phyloP scores from a whole-genome alignment of 2,329 filamentous ascomycete genomes.

The Coniochaeta sp. region DNA sequence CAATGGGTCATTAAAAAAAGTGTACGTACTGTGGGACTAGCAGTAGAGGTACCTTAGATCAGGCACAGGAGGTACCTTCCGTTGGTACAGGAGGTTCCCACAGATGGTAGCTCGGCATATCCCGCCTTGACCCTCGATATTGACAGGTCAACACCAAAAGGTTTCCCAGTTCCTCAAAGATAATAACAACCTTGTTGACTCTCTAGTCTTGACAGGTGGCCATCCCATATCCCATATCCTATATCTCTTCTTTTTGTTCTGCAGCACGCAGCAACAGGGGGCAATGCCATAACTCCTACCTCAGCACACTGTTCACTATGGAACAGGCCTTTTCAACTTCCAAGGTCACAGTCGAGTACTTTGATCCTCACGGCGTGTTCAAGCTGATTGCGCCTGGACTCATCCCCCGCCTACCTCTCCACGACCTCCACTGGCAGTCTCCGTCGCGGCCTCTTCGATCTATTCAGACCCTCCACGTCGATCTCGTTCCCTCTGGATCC shows the following conservation, averaged over 20 bases:
- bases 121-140: neutral
- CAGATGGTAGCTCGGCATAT: too few relatives aligned
- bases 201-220: neutral
- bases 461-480: conserved; percentile 86
- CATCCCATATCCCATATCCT: neutral
- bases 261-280: neutral
- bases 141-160: too few relatives aligned
- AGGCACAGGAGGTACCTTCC: neutral
- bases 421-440: conserved; percentile 95
- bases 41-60: neutral
- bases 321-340: conserved; percentile 63
- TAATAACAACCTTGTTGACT: neutral
- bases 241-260: neutral
- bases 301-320: conserved; percentile 39
- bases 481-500: conserved; percentile 61
- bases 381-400: conserved; percentile 73
- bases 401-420: conserved; percentile 70
- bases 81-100: too few relatives aligned
- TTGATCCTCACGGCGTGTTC: conserved; percentile 86
- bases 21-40: too few relatives aligned
- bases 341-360: conserved; percentile 93
- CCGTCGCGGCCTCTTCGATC: conserved; percentile 84
- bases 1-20: too few relatives aligned
- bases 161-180: too few relatives aligned
- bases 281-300: conserved; percentile 20